These are phyloP conservation scores for Aspergillus pseudotamarii DNA, from an alignment of 2,329 filamentous ascomycete genomes.

Conservation along the genomic window DNA sequence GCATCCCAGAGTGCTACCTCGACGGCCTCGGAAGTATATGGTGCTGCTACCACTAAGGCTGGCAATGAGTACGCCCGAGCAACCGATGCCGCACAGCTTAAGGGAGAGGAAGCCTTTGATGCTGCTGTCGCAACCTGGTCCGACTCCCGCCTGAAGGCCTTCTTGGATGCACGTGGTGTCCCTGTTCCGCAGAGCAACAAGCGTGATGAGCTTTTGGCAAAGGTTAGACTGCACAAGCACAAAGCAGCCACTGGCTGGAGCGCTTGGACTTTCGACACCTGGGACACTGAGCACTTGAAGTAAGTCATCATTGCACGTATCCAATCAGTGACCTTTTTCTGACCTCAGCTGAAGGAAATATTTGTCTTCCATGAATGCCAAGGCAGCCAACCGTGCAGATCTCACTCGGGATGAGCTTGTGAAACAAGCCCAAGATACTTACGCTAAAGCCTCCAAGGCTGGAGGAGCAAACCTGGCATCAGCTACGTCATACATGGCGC, in stretches of 20 bases:
- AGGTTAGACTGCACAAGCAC: conserved; percentile 73
- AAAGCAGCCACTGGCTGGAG: conserved; percentile 69
- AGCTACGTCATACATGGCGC: conserved; percentile 69
- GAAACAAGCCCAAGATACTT: conserved; percentile 54
- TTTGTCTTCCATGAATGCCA: conserved; percentile 51
- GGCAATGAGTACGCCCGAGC: conserved; percentile 77
- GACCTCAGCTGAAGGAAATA: conserved; percentile 45
- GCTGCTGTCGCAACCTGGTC: conserved; percentile 67
- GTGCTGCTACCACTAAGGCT: conserved; percentile 73
- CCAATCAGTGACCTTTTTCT: not conserved
- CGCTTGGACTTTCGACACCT: conserved; percentile 79
- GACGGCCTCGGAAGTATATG: conserved; percentile 53
- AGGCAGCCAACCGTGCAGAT: conserved; percentile 64
- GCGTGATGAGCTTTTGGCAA: conserved; percentile 71
- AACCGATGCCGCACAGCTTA: conserved; percentile 67
- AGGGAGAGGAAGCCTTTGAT: conserved; percentile 69
- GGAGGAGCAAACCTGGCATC: conserved; percentile 59
- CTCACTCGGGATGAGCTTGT: conserved; percentile 74
- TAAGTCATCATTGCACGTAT: conserved; percentile 29
- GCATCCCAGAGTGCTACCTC: conserved; percentile 53
- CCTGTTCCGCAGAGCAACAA: conserved; percentile 73
- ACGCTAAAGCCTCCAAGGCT: conserved; percentile 50
- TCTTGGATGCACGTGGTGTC: conserved; percentile 74
- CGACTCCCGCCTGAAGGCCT: conserved; percentile 75
- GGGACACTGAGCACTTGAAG: conserved; percentile 71